Base-by-base conservation (phyloP, 768 basidiomycete genomes). In the Leccinum aurantiacum region DNA sequence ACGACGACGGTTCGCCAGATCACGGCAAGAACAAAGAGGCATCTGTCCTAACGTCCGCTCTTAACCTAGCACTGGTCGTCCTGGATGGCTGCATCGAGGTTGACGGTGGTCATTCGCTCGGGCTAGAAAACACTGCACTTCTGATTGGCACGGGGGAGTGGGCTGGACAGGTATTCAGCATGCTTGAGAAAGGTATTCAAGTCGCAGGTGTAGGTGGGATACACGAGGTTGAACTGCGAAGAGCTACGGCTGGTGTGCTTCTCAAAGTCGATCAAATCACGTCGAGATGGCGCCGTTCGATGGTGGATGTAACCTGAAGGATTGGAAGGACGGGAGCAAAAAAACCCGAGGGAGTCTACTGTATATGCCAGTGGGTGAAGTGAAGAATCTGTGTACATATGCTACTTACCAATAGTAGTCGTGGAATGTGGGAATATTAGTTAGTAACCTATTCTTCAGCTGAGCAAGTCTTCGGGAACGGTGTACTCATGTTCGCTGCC, bases 81-180 rank as follows among this genome's bases (percentile, higher is more conserved):
- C 76, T 98, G 10, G 90, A 95, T 68, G 86, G 84, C 0, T 85
- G 85, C 48, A 65, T 89, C 19, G 89, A 91, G 37, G 69, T 90
- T 5, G 96, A 98, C 63, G 85, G 80, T 3, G 96, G 95, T 1
- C 81, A 83, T 47, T 80, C 85, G 2, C 74, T 98, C 38, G 82
- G 88, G 14, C 77, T 91, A 51, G 94, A 95, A 54, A 86, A 93
- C 65, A 84, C 90, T 0, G 77, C 82, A 13, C 73, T 95, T 22
- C 67, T 96, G 35, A 74, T 93, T 24, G 87, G 86, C 1, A 75
- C 82, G 1, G 86, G 87, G 6, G 93, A 95, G 70, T 97, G 95
- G 95, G 91, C 89, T 2, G 77, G 79, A 10, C 79, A 78, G 51
- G 77, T 95, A 3, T 89, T 95, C 68, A 71, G 77, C 10, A 73